phyloP scores from a whole-genome alignment of 2,329 filamentous ascomycete genomes.

The Xylaria sp. region DNA sequence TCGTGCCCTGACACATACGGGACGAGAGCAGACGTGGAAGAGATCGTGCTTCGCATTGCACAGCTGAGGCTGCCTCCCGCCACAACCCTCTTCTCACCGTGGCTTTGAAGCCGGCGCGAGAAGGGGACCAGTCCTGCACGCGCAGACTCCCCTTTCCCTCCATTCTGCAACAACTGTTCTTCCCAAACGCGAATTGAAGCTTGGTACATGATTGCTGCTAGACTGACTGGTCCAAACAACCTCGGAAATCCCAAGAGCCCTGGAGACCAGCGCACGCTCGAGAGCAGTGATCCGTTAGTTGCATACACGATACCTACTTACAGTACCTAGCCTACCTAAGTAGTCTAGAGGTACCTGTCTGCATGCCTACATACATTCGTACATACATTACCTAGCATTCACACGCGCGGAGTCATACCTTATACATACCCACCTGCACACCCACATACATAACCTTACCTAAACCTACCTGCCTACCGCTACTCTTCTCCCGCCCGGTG shows the following conservation, averaged over 20 bases:
- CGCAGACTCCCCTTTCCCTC: not conserved
- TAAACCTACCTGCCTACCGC: not conserved
- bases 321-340: too few species aligned
- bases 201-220: not conserved
- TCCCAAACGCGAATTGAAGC: not conserved
- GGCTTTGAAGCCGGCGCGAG: conserved; percentile 28
- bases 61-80: conserved; percentile 21
- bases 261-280: conserved; percentile 4
- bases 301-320: conserved; percentile 21
- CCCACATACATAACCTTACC: not conserved
- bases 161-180: not conserved
- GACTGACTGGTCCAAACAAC: conserved; percentile 3
- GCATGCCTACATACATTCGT: conserved; percentile 4
- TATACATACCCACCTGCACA: not conserved
- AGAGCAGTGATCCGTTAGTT: conserved; percentile 22
- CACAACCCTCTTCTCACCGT: conserved; percentile 26
- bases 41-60: conserved; percentile 30
- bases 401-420: too few species aligned
- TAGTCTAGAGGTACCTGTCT: too few species aligned
- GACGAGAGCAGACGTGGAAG: conserved; percentile 29
- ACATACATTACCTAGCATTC: too few species aligned
- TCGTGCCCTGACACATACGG: conserved; percentile 29
- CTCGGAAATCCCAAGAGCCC: not conserved
- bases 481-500: too few species aligned
- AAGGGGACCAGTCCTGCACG: conserved; percentile 12